phyloP scores from a whole-genome alignment of 768 basidiomycete genomes.

The Suillus ampliporus region DNA sequence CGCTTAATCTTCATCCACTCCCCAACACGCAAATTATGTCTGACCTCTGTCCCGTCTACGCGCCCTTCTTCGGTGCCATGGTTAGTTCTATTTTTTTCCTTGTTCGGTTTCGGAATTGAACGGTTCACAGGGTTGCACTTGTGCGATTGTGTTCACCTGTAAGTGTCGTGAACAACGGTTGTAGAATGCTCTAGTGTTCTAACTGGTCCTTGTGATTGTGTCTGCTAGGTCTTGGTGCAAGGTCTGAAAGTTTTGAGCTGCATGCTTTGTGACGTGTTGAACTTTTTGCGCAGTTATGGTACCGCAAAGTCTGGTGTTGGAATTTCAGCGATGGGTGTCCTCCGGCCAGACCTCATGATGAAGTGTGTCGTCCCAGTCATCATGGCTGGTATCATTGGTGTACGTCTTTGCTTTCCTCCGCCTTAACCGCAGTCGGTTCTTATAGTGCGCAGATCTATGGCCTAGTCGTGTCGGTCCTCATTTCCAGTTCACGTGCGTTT shows the following conservation, averaged over 20 bases:
- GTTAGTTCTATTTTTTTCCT: constrained; percentile 48
- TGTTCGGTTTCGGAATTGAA: constrained; percentile 16
- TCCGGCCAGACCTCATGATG: constrained; percentile 97
- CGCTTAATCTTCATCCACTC: constrained; percentile 7
- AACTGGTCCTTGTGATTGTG: constrained; percentile 12
- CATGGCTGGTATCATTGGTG: constrained; percentile 99
- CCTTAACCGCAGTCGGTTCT: constrained; percentile 2
- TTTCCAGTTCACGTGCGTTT: constrained; percentile 81
- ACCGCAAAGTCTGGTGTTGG: constrained; percentile 99
- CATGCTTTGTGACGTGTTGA: background rate
- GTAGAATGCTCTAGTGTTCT: background rate
- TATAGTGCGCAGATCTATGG: constrained; percentile 79
- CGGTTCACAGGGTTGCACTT: constrained; percentile 81
- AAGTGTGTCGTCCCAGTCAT: constrained; percentile 96
- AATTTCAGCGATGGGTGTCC: constrained; percentile 96
- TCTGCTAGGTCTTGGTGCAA: constrained; percentile 78
- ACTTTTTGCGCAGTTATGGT: constrained; percentile 74
- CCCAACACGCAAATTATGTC: constrained; percentile 50
- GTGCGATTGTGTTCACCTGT: constrained; percentile 98
- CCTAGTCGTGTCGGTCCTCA: constrained; percentile 98
- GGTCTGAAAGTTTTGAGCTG: constrained; percentile 49
- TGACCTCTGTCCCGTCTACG: constrained; percentile 91
- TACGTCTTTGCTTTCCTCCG: constrained; percentile 44
- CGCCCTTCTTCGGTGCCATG: constrained; percentile 98
- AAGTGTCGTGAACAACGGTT: constrained; percentile 38